Conservation (phyloP, 768 basidiomycete species). For the Phylloporus sp. region DNA sequence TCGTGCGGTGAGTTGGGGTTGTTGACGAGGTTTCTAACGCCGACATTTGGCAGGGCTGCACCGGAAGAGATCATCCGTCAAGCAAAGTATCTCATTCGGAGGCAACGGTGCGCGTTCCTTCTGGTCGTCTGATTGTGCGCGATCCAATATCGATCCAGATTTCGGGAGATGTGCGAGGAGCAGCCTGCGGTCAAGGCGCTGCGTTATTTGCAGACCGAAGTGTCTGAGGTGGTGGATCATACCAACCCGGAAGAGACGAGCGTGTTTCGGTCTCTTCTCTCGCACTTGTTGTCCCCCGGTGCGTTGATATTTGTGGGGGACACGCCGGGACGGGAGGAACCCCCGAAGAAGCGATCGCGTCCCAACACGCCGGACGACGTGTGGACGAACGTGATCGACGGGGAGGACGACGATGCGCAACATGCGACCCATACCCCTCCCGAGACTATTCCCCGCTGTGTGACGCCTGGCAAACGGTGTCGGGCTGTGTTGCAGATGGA, state of each 20-base stretch:
- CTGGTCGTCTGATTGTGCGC: neutral
- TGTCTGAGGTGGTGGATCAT: constrained; percentile 70
- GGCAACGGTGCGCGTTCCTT: constrained; percentile 60
- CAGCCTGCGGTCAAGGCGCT: constrained; percentile 55
- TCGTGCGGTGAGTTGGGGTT: constrained; percentile 51
- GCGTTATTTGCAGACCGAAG: constrained; percentile 63
- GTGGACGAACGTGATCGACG: constrained; percentile 40
- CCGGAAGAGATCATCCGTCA: constrained; percentile 59
- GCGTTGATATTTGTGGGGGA: constrained; percentile 7
- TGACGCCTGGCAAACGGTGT: constrained; percentile 15
- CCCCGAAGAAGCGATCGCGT: constrained; percentile 44
- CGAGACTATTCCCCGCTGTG: neutral
- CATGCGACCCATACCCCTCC: neutral
- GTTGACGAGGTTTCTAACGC: neutral
- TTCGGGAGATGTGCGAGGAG: constrained; percentile 77
- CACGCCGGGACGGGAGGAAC: constrained; percentile 18
- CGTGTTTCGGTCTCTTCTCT: constrained; percentile 59
- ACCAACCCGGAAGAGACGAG: constrained; percentile 54
- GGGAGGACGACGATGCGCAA: constrained; percentile 20
- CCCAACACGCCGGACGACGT: constrained; percentile 39
- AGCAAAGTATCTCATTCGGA: constrained; percentile 58
- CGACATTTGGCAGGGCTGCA: constrained; percentile 41
- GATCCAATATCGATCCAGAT: constrained; percentile 39
- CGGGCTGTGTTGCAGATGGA: constrained; percentile 24
- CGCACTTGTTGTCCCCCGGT: constrained; percentile 50